Percentiles rank a stretch among this genome's conserved stretches.
phyloP scores from a whole-genome alignment of 495 filamentous ascomycete genomes.

The Lophiotrema nucula region DNA sequence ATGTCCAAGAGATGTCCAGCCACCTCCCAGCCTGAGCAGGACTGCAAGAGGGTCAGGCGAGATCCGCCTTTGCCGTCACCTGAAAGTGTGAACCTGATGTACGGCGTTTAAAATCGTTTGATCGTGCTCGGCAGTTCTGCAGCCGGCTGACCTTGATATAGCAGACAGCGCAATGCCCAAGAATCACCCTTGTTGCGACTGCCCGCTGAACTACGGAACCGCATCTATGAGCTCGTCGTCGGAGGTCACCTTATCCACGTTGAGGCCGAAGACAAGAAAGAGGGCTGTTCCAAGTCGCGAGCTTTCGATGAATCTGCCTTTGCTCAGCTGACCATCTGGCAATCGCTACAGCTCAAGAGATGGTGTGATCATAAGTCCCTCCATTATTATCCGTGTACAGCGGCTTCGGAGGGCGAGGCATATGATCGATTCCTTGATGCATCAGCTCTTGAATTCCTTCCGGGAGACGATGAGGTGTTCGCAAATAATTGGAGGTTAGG shows the following conservation, averaged over 20 bases:
- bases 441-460: conserved; percentile 12
- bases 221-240: conserved; percentile 13
- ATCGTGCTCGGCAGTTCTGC: too few species aligned
- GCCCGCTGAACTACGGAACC: conserved; percentile 18
- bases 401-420: conserved; percentile 9
- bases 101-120: too few species aligned
- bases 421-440: conserved; percentile 11
- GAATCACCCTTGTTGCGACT: conserved; percentile 11
- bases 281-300: neutral
- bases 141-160: neutral
- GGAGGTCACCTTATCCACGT: conserved; percentile 14
- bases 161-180: neutral
- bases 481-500: conserved; percentile 17
- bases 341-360: neutral
- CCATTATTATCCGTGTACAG: conserved; percentile 8
- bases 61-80: neutral
- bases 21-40: neutral
- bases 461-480: neutral
- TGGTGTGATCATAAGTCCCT: neutral
- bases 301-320: neutral
- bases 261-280: neutral
- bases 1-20: neutral
- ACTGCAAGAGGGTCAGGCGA: neutral
- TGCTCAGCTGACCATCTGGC: neutral
- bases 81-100: neutral